Conservation (phyloP, 2,329 filamentous ascomycete species). For the Plenodomus biglobosus region DNA sequence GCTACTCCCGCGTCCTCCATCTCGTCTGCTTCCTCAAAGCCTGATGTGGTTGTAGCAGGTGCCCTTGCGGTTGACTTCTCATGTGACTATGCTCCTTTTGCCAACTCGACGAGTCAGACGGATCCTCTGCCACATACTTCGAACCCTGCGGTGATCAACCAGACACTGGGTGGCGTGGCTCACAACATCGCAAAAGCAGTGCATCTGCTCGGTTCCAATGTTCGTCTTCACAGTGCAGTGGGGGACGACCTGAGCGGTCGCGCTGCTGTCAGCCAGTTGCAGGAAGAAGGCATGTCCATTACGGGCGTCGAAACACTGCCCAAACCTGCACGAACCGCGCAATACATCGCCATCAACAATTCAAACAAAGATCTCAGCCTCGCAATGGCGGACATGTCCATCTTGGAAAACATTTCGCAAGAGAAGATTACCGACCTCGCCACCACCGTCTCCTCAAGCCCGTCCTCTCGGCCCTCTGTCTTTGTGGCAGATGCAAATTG, state of each 20-base stretch:
- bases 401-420: constrained; percentile 59
- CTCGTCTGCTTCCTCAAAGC: constrained; percentile 3
- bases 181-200: constrained; percentile 88
- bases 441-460: constrained; percentile 11
- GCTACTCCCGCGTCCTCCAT: constrained; percentile 4
- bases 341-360: constrained; percentile 91
- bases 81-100: constrained; percentile 69
- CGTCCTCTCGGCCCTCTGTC: constrained; percentile 61
- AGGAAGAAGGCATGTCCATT: constrained; percentile 64
- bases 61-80: constrained; percentile 84
- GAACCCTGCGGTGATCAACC: constrained; percentile 77
- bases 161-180: constrained; percentile 87
- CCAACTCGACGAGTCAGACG: constrained; percentile 41
- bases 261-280: constrained; percentile 68
- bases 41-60: constrained; percentile 82
- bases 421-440: constrained; percentile 17
- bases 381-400: constrained; percentile 94
- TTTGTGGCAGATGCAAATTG: constrained; percentile 88
- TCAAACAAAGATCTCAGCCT: constrained; percentile 78
- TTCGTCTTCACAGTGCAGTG: constrained; percentile 77
- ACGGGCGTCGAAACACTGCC: constrained; percentile 57
- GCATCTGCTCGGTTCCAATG: constrained; percentile 65
- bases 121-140: constrained; percentile 70
- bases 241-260: constrained; percentile 78
- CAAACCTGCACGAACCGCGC: constrained; percentile 68